phyloP scores from a whole-genome alignment of 257 asterid genomes.

The Fraxinus anomala region DNA sequence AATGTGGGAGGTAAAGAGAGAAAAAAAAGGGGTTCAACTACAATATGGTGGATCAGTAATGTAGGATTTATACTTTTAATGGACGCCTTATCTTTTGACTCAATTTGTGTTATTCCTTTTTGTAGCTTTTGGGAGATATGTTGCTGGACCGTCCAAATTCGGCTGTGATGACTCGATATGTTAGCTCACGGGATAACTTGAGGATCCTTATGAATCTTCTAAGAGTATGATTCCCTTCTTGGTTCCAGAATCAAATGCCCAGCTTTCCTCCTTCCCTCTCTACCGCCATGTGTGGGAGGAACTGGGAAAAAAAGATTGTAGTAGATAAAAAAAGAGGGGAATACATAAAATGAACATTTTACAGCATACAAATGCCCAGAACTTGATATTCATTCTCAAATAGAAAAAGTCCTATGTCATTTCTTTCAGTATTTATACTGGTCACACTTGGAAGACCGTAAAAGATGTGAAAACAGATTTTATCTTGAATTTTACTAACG shows the following conservation, averaged over 20 bases:
- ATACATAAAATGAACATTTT: conserved; percentile 11
- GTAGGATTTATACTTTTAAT: neutral
- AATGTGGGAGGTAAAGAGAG: too few species aligned
- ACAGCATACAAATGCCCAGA: neutral
- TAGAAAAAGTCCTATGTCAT: neutral
- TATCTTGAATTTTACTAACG: neutral
- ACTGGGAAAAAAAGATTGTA: neutral
- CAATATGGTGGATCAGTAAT: neutral
- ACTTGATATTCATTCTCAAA: neutral
- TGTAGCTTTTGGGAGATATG: conserved; percentile 84
- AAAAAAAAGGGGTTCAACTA: too few species aligned
- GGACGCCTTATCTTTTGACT: conserved; percentile 4
- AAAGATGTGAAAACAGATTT: conserved; percentile 1
- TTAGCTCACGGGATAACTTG: conserved; percentile 79
- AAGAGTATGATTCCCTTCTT: conserved; percentile 58
- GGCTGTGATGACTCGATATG: conserved; percentile 81
- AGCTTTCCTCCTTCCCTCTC: neutral
- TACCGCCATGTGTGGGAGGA: conserved; percentile 14
- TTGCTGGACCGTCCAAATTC: conserved; percentile 88
- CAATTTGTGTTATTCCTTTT: conserved; percentile 24
- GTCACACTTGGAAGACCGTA: neutral
- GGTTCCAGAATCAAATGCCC: neutral
- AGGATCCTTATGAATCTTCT: conserved; percentile 96
- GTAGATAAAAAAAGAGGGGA: conserved; percentile 11
- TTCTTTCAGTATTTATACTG: neutral